Evolutionary conservation across 495 filamentous ascomycete genomes (phyloP).

Genomic region (Astrocystis sublimbata): DNA sequence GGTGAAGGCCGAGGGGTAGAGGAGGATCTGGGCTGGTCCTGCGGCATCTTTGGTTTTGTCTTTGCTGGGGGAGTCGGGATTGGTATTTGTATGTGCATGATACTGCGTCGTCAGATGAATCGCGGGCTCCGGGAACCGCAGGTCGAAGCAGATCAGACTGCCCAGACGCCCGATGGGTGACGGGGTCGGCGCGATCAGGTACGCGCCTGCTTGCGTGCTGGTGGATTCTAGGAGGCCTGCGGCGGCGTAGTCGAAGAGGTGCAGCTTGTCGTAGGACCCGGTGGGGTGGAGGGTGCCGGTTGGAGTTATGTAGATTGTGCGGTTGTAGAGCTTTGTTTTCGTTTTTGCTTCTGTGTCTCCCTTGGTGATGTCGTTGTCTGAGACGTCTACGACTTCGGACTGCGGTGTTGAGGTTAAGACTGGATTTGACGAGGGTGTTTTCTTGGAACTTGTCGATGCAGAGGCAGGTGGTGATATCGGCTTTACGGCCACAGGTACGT

Average conservation of each 20-base stretch:
- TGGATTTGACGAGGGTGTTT: not conserved
- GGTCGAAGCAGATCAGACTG: constrained; percentile 85
- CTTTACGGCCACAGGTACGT: constrained; percentile 64
- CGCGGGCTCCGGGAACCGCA: constrained; percentile 80
- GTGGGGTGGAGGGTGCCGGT: constrained; percentile 37
- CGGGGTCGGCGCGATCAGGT: constrained; percentile 62
- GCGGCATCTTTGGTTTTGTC: not conserved
- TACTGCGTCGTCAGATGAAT: constrained; percentile 66
- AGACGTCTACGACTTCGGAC: constrained; percentile 5
- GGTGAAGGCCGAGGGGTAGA: constrained; percentile 91
- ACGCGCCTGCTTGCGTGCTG: constrained; percentile 40
- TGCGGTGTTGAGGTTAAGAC: constrained; percentile 15
- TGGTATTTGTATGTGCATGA: too few relatives aligned
- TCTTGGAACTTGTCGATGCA: too few relatives aligned
- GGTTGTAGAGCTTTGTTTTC: constrained; percentile 44
- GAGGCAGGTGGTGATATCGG: too few relatives aligned
- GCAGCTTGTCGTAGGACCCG: constrained; percentile 57
- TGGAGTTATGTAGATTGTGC: constrained; percentile 47
- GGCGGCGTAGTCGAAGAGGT: constrained; percentile 48
- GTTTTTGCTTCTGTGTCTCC: constrained; percentile 7
- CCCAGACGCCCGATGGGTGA: constrained; percentile 75
- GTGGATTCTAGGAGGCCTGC: constrained; percentile 31
- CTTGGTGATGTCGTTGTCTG: not conserved
- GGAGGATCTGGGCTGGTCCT: constrained; percentile 66
- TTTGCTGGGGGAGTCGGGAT: constrained; percentile 20